Evolutionary conservation across 345 rosid genomes (phyloP).

Genomic region (Populus davidiana): DNA sequence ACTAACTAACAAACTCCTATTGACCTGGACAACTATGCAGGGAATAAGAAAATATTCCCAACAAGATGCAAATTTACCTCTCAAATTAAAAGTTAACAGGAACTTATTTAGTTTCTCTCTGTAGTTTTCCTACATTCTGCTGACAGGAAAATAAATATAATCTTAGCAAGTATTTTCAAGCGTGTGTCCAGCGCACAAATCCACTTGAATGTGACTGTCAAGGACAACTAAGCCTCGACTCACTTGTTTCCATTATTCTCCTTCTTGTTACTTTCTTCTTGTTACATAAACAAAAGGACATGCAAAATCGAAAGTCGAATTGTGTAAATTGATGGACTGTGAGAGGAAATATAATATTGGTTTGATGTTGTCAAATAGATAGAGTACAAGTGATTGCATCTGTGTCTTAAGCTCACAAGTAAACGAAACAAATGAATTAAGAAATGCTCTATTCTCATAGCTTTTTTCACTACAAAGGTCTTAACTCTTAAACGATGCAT

Average conservation of each 20-base stretch:
- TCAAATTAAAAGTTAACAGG: no score
- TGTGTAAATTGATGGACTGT: neutral
- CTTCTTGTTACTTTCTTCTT: slow-evolving; percentile 16
- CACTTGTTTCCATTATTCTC: slow-evolving; percentile 11
- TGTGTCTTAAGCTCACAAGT: neutral
- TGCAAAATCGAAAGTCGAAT: neutral
- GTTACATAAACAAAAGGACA: neutral
- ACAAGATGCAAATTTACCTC: no score
- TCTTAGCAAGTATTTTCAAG: neutral
- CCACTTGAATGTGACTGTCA: neutral
- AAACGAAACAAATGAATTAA: neutral
- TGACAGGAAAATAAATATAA: no score
- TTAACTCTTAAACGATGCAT: no score
- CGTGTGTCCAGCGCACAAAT: neutral
- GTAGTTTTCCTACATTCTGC: no score
- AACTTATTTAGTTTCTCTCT: no score
- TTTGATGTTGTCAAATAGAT: neutral
- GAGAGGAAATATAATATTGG: neutral
- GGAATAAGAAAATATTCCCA: no score
- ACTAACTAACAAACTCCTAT: no score
- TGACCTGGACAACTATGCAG: no score
- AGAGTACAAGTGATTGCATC: neutral
- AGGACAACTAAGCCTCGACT: neutral
- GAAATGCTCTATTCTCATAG: slow-evolving; percentile 16
- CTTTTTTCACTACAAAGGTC: no score